Evolutionary conservation across 1,284 basidiomycete genomes (phyloP), one percentile per base, ranked within the genome.

Genomic region (Trichosporon sp.): DNA sequence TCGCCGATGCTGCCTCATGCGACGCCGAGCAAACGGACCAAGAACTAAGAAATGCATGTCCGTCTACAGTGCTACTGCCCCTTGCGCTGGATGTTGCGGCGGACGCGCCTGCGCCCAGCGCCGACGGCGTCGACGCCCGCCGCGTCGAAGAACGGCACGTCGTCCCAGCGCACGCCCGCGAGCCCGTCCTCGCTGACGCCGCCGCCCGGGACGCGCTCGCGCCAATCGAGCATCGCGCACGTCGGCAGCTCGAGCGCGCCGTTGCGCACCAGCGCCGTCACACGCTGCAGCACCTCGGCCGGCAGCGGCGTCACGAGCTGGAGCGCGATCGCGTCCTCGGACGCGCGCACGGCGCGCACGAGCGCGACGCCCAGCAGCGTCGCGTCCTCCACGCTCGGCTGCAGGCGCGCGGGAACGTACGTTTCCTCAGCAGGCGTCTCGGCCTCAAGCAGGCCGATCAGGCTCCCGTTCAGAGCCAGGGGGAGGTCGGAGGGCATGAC

Each of bases 201-300:
- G 56, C 44, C 70, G 56, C 51, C 44, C 47, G 47, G 70, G 65
- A 31, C 75, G 74, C 31, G 68, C 76, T 67, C 56, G 78, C 69
- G 83, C 81, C 89, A 90, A 81, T 97, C 93, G 63, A 98, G 83
- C 88, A 94, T 89, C 0, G 90, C 93, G 87, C 90, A 92, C 0
- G 94, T 84, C 0, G 95, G 95, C 0, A 98, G 83, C 77, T 96
- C 93, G 73, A 97, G 84, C 75, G 92, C 91, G 4, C 95, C 95
- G 65, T 81, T 82, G 78, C 92, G 92, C 42, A 95, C 88, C 1
- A 96, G 79, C 15, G 88, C 84, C 85, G 85, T 31, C 80, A 79
- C 42, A 71, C 71, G 5, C 47, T 67, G 32, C 6, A 94, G 84
- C 1, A 85, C 42, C 0, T 75, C 60, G 0, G 86, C 80, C 0